These are phyloP conservation scores for Aspergillus phoenicis DNA, from an alignment of 2,329 filamentous ascomycete genomes.

Conservation along the genomic window DNA sequence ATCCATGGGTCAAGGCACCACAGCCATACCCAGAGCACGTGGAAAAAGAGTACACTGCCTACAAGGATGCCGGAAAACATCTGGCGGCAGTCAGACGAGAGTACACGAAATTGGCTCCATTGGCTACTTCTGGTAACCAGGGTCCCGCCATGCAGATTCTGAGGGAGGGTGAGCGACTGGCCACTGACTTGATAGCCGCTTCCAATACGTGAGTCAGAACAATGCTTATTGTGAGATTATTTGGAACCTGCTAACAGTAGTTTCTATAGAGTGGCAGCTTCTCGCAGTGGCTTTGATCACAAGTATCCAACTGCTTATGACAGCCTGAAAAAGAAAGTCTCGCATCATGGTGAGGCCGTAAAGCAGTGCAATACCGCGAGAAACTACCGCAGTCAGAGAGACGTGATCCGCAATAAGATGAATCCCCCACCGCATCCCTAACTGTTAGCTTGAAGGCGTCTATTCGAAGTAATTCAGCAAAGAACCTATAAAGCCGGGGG, in stretches of 20 bases:
- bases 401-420: not conserved
- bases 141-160: not conserved
- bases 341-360: not conserved
- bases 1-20: not conserved
- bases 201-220: not conserved
- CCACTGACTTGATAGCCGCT: not conserved
- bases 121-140: not conserved
- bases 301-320: slow-evolving; percentile 1
- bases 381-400: not conserved
- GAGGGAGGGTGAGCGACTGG: not conserved
- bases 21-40: not conserved
- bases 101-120: too few relatives aligned
- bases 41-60: not conserved
- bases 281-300: not conserved
- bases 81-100: too few relatives aligned
- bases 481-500: too few relatives aligned
- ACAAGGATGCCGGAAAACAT: not conserved
- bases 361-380: not conserved
- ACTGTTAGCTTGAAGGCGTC: too few relatives aligned
- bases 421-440: too few relatives aligned
- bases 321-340: not conserved
- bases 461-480: too few relatives aligned
- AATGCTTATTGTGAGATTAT: not conserved
- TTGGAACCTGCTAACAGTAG: not conserved
- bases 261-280: not conserved